These are phyloP conservation scores for Cercospora janseana DNA, from an alignment of 2,329 filamentous ascomycete species.

Conservation along the genomic window DNA sequence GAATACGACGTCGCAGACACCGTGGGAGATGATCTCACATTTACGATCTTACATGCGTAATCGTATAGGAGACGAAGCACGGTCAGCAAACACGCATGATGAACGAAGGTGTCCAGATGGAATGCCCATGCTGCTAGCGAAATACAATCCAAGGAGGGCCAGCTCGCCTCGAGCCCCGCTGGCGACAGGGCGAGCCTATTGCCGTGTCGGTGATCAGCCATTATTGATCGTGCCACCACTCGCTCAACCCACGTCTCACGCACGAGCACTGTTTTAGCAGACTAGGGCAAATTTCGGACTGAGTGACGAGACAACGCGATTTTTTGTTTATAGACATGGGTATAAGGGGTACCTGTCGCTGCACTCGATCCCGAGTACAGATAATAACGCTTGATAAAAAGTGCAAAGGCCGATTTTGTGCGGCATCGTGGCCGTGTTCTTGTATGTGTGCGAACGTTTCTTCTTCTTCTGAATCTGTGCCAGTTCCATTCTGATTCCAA, in stretches of 20 bases:
- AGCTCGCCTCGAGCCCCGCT: no score
- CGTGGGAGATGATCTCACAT: no score
- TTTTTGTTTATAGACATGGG: slow-evolving; percentile 15
- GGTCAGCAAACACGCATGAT: no score
- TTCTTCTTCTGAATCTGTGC: slow-evolving; percentile 15
- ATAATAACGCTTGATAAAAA: slow-evolving; percentile 6
- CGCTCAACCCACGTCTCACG: slow-evolving; percentile 2
- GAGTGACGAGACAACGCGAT: slow-evolving; percentile 5
- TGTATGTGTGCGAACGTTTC: slow-evolving; percentile 12
- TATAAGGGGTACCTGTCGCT: slow-evolving; percentile 23
- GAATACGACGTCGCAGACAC: no score
- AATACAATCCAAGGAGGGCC: no score
- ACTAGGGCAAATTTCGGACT: slow-evolving; percentile 9
- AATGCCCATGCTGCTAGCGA: no score
- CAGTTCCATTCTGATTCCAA: slow-evolving; percentile 11
- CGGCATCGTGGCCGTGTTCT: slow-evolving; percentile 3
- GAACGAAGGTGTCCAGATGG: no score
- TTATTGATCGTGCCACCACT: no score
- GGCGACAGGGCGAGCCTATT: no score
- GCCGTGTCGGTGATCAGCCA: no score
- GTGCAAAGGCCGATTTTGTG: slow-evolving; percentile 1
- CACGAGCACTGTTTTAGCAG: slow-evolving; percentile 5
- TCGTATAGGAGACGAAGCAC: no score
- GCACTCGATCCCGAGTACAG: slow-evolving; percentile 10
- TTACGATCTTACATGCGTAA: no score